Percentiles rank a stretch among this genome's conserved stretches.
Conservation (phyloP, 148 eudicot species). For the Chenopodium formosanum region DNA sequence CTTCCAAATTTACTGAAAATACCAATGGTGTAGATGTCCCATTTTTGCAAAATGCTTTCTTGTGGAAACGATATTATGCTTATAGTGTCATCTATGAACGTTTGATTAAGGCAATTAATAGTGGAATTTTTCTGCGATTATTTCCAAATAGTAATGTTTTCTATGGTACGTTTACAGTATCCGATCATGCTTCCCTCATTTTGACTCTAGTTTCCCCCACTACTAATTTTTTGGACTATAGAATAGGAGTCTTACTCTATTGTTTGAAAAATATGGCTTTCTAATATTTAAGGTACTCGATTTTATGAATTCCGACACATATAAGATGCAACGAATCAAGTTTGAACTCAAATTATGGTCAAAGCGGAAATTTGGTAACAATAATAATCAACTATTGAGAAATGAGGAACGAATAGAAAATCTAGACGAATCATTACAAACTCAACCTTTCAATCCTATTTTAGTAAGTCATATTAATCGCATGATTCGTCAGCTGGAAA, state of each 20-base stretch:
- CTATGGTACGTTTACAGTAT: no score
- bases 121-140: no score
- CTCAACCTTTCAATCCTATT: not conserved
- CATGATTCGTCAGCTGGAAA: not conserved
- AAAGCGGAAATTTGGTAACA: not conserved
- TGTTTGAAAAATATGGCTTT: not conserved
- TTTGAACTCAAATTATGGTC: not conserved
- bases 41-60: no score
- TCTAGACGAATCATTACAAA: not conserved
- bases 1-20: no score
- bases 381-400: not conserved
- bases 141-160: no score
- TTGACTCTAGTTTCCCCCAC: no score
- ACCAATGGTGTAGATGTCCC: no score
- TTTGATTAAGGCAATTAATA: no score
- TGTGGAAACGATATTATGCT: no score
- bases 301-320: not conserved
- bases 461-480: not conserved
- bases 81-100: no score
- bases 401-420: not conserved
- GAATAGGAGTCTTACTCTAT: not conserved
- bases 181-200: no score
- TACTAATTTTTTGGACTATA: not conserved
- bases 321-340: not conserved
- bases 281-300: not conserved